Evolutionary conservation across 345 rosid species (phyloP).

Genomic region (Lepidium didymum): DNA sequence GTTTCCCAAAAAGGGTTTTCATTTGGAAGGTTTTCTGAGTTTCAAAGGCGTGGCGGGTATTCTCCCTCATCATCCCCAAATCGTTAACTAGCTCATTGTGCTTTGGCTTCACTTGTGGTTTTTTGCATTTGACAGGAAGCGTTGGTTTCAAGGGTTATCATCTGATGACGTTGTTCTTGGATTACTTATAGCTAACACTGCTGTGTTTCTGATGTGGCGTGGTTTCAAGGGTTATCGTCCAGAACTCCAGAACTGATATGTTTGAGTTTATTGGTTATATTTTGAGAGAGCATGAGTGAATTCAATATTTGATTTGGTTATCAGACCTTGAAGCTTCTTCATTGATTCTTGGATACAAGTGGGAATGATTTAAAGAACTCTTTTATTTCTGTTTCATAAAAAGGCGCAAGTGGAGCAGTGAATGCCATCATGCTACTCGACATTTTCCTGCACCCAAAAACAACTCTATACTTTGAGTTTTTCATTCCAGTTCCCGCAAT

Average conservation of each 20-base stretch:
- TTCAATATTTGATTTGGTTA: not conserved
- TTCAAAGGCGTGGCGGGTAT: constrained; percentile 37
- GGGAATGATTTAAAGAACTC: not conserved
- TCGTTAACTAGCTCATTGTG: not conserved
- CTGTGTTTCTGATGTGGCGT: constrained; percentile 68
- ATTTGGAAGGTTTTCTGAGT: constrained; percentile 20
- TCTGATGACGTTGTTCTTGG: constrained; percentile 52
- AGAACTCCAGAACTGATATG: constrained; percentile 69
- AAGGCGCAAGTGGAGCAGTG: constrained; percentile 97
- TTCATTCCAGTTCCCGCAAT: constrained; percentile 84
- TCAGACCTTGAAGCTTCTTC: not conserved
- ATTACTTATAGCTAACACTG: constrained; percentile 56
- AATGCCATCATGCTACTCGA: constrained; percentile 85
- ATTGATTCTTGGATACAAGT: not conserved
- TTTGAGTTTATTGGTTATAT: not conserved
- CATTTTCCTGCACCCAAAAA: constrained; percentile 73
- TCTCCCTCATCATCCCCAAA: not conserved
- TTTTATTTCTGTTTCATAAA: not conserved
- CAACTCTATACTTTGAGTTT: constrained; percentile 59
- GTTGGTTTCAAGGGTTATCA: constrained; percentile 40
- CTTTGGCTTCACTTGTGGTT: not conserved
- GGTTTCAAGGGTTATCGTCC: constrained; percentile 70
- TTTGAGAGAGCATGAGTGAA: not conserved
- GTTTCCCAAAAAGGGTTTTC: constrained; percentile 31
- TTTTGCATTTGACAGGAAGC: constrained; percentile 46